These are phyloP conservation scores for Nidularia sp. DNA, from an alignment of 768 basidiomycete species.

Conservation along the genomic window DNA sequence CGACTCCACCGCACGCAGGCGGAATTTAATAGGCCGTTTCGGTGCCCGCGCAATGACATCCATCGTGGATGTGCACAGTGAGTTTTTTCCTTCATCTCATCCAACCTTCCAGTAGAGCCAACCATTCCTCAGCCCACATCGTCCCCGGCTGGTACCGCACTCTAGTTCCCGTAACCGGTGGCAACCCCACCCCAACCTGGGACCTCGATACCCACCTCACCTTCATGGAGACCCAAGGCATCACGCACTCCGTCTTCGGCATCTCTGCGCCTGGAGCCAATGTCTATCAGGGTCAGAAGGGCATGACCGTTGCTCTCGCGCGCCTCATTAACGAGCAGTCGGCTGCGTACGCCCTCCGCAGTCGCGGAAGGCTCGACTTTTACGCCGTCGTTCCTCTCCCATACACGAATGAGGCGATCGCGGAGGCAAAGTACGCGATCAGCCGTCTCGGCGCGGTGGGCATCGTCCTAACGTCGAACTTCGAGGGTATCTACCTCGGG, in stretches of 20 bases:
- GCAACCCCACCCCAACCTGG: constrained; percentile 25
- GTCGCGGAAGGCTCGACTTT: constrained; percentile 23
- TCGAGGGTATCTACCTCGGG: constrained; percentile 29
- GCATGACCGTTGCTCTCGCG: constrained; percentile 25
- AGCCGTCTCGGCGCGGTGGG: constrained; percentile 27
- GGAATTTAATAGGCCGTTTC: constrained; percentile 8
- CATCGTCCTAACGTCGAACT: constrained; percentile 25
- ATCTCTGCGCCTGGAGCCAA: constrained; percentile 28
- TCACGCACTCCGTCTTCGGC: constrained; percentile 20
- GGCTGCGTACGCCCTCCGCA: constrained; percentile 22
- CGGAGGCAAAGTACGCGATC: constrained; percentile 25
- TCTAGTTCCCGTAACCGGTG: constrained; percentile 21
- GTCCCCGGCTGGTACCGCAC: constrained; percentile 25
- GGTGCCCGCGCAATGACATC: constrained; percentile 9
- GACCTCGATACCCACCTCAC: constrained; percentile 17
- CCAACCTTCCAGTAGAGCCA: not conserved
- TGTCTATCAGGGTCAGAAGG: constrained; percentile 20
- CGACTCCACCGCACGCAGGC: constrained; percentile 2
- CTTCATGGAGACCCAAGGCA: constrained; percentile 28
- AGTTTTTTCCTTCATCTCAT: not conserved
- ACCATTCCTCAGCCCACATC: constrained; percentile 17
- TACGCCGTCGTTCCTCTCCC: constrained; percentile 30
- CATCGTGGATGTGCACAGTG: constrained; percentile 26
- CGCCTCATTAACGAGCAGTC: constrained; percentile 31
- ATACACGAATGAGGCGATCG: constrained; percentile 23